phyloP scores from a whole-genome alignment of 1,284 basidiomycete genomes.

The Rhodotorula sp. region DNA sequence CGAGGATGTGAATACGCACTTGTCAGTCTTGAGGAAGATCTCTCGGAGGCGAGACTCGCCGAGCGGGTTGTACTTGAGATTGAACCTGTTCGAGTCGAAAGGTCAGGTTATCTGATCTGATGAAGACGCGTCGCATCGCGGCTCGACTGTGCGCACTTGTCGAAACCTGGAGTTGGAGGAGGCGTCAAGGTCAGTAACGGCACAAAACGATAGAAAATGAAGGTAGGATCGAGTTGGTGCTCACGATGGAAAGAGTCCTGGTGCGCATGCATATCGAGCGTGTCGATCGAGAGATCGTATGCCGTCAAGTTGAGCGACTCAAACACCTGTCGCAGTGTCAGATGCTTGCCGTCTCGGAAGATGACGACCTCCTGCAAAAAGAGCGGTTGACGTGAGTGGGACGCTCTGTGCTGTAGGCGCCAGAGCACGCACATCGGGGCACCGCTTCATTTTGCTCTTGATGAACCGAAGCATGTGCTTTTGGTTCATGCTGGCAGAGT shows the following conservation, averaged over 20 bases:
- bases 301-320: conserved; percentile 91
- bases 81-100: conserved; percentile 58
- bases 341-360: conserved; percentile 82
- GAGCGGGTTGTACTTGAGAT: conserved; percentile 76
- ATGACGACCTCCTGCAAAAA: conserved; percentile 82
- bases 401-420: background rate
- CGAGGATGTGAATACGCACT: conserved; percentile 48
- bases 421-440: conserved; percentile 52
- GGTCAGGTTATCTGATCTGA: background rate
- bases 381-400: background rate
- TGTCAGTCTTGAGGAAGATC: conserved; percentile 99
- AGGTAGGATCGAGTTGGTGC: conserved; percentile 66
- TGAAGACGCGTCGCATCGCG: background rate
- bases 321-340: conserved; percentile 92
- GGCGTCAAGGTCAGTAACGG: conserved; percentile 54
- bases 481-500: conserved; percentile 99
- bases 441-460: conserved; percentile 75
- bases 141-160: conserved; percentile 56
- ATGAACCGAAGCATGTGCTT: conserved; percentile 99
- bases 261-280: conserved; percentile 99
- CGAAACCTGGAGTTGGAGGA: conserved; percentile 60
- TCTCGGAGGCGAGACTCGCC: conserved; percentile 93
- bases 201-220: no score
- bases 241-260: conserved; percentile 96
- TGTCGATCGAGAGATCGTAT: conserved; percentile 98